These are phyloP conservation scores for Tuber borchii DNA, from an alignment of 495 filamentous ascomycete species.

Conservation along the genomic window DNA sequence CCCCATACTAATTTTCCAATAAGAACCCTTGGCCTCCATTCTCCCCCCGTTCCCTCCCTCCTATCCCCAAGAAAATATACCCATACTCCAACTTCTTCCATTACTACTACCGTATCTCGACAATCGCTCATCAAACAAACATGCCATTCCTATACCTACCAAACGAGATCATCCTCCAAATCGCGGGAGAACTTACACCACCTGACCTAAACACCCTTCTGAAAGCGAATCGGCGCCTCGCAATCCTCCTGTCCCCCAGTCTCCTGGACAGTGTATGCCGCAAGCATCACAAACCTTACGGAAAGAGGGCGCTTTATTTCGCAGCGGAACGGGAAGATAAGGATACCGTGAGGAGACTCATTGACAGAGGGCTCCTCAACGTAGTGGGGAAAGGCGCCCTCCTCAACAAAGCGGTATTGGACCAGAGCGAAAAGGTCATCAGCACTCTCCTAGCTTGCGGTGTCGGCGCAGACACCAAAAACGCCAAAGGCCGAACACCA, in stretches of 20 bases:
- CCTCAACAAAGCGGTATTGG: neutral
- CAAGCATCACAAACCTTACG: neutral
- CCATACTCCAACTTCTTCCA: neutral
- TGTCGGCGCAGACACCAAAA: constrained; percentile 23
- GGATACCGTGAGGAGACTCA: neutral
- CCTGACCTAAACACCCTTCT: constrained; percentile 17
- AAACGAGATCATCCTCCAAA: constrained; percentile 24
- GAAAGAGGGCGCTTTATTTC: neutral
- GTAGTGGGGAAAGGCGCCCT: neutral
- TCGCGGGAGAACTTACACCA: constrained; percentile 21
- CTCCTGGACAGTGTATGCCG: constrained; percentile 9
- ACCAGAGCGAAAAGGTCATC: constrained; percentile 30
- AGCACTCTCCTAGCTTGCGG: constrained; percentile 29
- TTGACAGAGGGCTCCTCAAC: neutral
- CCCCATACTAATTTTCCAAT: neutral
- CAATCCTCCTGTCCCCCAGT: constrained; percentile 20
- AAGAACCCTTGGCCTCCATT: neutral
- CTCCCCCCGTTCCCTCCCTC: neutral
- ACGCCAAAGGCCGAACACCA: constrained; percentile 37
- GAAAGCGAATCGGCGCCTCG: constrained; percentile 23
- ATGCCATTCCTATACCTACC: constrained; percentile 30
- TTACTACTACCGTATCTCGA: neutral
- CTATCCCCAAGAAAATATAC: neutral
- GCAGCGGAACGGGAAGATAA: neutral
- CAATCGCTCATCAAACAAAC: neutral